These are phyloP conservation scores for Cerioporus squamosus DNA, from an alignment of 1,284 basidiomycete genomes.

Conservation along the genomic window DNA sequence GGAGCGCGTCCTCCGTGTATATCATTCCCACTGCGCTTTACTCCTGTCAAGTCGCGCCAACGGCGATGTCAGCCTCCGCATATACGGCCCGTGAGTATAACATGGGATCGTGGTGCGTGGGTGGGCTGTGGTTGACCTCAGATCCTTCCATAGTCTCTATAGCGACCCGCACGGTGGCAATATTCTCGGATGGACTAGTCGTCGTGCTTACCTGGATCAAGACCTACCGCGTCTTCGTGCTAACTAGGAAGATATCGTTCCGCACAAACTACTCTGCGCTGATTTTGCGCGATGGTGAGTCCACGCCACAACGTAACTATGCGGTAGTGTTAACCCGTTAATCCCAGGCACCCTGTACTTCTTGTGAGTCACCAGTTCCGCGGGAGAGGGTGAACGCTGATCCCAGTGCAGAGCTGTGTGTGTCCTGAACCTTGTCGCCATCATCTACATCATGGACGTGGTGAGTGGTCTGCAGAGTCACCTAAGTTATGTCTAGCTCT, in stretches of 20 bases:
- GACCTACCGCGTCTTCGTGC: conserved; percentile 16
- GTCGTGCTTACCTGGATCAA: conserved; percentile 23
- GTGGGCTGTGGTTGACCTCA: no score
- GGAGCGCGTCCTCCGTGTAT: conserved; percentile 13
- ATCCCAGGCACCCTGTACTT: conserved; percentile 20
- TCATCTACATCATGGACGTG: conserved; percentile 14
- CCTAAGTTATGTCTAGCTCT: background rate
- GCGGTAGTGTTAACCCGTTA: background rate
- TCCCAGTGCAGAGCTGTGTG: conserved; percentile 9
- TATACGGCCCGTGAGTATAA: conserved; percentile 12
- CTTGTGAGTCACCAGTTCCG: conserved; percentile 1
- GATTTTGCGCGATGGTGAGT: conserved; percentile 19
- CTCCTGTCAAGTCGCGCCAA: conserved; percentile 18
- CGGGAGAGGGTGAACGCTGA: background rate
- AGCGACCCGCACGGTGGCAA: conserved; percentile 17
- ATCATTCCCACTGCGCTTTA: conserved; percentile 12
- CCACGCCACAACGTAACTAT: no score
- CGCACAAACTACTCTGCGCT: conserved; percentile 12
- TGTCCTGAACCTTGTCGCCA: conserved; percentile 18
- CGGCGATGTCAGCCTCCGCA: conserved; percentile 2
- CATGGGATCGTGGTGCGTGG: background rate
- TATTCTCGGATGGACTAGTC: conserved; percentile 24
- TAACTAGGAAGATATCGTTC: conserved; percentile 5
- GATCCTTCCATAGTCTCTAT: conserved; percentile 12
- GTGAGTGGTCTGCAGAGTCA: background rate